phyloP scores from a whole-genome alignment of 169 alveolate species.

The Plasmodium billcollinsi region DNA sequence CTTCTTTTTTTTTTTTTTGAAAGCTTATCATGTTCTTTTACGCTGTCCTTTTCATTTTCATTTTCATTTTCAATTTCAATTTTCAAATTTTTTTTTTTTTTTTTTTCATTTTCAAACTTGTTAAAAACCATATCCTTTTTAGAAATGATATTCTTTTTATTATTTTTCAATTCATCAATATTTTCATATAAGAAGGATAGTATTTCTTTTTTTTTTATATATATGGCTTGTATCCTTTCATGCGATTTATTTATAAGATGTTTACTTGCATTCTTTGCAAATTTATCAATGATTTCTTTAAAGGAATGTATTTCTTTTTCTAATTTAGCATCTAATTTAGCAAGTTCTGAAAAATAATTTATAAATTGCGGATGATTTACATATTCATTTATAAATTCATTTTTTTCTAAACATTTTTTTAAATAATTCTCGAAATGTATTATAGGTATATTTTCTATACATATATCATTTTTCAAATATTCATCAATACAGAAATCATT shows the following conservation, averaged over 20 bases:
- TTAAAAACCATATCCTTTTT: neutral
- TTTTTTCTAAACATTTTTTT: conserved; percentile 52
- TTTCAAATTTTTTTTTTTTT: neutral
- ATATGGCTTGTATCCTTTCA: conserved; percentile 54
- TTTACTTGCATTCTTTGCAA: conserved; percentile 63
- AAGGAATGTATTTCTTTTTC: conserved; percentile 40
- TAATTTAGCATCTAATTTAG: conserved; percentile 28
- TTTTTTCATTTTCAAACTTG: neutral
- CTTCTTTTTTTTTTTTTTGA: neutral
- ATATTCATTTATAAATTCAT: conserved; percentile 26
- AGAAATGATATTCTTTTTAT: neutral
- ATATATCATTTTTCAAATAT: neutral
- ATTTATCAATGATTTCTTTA: conserved; percentile 46
- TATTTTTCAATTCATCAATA: conserved; percentile 38
- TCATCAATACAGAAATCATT: neutral
- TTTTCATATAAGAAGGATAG: conserved; percentile 44
- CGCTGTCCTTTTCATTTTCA: neutral
- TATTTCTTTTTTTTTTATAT: conserved; percentile 26
- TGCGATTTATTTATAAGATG: conserved; percentile 46
- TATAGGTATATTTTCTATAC: conserved; percentile 45
- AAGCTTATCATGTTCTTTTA: too few species aligned
- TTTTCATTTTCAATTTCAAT: neutral
- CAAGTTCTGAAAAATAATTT: conserved; percentile 24
- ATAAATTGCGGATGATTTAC: conserved; percentile 28
- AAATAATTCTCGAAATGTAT: conserved; percentile 48